Evolutionary conservation across 306 rosid species (phyloP), one percentile per base, ranked within the genome.

Genomic region (Hippophae rhamnoides): DNA sequence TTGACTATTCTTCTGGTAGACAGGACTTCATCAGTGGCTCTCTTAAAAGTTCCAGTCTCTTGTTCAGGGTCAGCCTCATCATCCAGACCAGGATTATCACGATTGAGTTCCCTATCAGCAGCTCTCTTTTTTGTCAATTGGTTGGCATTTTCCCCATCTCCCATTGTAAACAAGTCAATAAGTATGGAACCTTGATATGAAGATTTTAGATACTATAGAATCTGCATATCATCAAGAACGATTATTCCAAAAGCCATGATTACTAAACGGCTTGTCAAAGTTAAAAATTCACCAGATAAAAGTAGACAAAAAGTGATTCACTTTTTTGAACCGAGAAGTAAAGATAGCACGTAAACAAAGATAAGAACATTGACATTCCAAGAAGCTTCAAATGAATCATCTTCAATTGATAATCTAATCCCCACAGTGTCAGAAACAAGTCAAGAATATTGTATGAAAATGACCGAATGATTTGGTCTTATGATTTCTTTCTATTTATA

Each of bases 51-150:
- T 68, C 96, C 96, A 50, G 75, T 18, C 64, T 83, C 89, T 71
- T 47, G 79, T 25, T 79, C 96, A 41, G 42, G 13, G 65, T 85
- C 95, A 58, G 85, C 98, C 43, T 82, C 95, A n/a, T 86, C 94
- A 53, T 90, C 95, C 50, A 87, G 69, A 69, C 78, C 82, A 23
- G 92, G 84, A 65, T 92, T 81, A 70, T 90, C 98, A 31, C 80
- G 78, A 49, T 86, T 79, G 54, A 90, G 83, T 74, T 87, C 95
- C 80, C 87, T 78, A 70, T 92, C 95, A 45, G 98, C 96, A 72
- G 89, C 84, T 61, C 98, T 84, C 84, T 90, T 90, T 89, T 87
- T 90, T 58, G 96, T 71, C 47, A 89, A 62, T 67, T 78, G 86
- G 69, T 73, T 65, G 56, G 75, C 70, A 73, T 85, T 81, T 67